Conservation (phyloP, 2,329 filamentous ascomycete species). For the Fusarium sp. region DNA sequence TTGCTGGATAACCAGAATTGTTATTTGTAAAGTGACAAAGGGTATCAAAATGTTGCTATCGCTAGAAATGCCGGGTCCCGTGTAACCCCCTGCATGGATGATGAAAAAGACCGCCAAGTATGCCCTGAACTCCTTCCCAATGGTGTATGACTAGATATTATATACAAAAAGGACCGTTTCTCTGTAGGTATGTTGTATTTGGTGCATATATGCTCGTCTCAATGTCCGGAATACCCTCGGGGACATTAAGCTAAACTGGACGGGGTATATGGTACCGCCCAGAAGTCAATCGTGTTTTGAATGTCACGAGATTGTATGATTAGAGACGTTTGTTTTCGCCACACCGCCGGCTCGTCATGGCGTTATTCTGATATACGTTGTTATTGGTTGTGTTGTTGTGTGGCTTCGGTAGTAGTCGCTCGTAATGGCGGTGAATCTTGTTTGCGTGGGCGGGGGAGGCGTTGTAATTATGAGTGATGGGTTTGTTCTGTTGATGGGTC, state of each 20-base stretch:
- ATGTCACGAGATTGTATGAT: background rate
- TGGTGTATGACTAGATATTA: slow-evolving; percentile 5
- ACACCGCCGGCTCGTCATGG: background rate
- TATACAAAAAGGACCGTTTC: background rate
- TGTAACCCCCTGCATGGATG: slow-evolving; percentile 7
- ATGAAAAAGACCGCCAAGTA: background rate
- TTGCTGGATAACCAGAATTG: background rate
- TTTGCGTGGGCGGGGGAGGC: background rate
- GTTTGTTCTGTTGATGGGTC: background rate
- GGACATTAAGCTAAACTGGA: too few relatives aligned
- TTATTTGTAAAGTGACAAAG: slow-evolving; percentile 15
- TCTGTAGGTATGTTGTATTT: background rate
- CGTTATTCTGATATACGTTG: background rate
- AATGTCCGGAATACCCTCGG: background rate
- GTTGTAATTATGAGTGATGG: background rate
- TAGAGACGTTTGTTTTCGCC: background rate
- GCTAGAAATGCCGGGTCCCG: slow-evolving; percentile 7
- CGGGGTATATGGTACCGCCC: too few relatives aligned
- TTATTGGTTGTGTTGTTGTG: background rate
- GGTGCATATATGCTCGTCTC: background rate
- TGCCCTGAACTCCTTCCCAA: slow-evolving; percentile 26
- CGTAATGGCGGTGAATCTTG: slow-evolving; percentile 8
- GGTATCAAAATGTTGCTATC: slow-evolving; percentile 24
- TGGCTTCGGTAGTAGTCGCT: slow-evolving; percentile 7
- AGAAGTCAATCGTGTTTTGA: background rate